Evolutionary conservation across 768 basidiomycete genomes (phyloP).

Genomic region (Tremella yokohamensis): DNA sequence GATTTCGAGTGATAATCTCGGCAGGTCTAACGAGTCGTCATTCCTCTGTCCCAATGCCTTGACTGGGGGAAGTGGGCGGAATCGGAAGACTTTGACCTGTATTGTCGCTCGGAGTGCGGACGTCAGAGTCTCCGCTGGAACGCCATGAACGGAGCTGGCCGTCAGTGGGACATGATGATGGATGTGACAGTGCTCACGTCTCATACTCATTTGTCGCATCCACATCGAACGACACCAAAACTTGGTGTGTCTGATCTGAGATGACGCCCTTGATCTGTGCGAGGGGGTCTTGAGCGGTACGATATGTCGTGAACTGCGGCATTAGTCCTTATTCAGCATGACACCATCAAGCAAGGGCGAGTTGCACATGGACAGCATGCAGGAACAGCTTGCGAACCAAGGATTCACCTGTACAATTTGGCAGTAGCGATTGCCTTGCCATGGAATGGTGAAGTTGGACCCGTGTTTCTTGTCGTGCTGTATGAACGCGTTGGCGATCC

Average conservation of each 20-base stretch:
- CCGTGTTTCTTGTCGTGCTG: slow-evolving; percentile 29
- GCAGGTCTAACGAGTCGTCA: neutral
- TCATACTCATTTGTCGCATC: slow-evolving; percentile 32
- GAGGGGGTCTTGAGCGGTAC: slow-evolving; percentile 17
- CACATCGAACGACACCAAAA: slow-evolving; percentile 31
- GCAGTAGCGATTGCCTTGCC: slow-evolving; percentile 10
- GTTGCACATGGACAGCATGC: no score
- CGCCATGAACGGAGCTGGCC: slow-evolving; percentile 11
- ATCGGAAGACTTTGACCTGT: slow-evolving; percentile 18
- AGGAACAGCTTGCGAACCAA: neutral
- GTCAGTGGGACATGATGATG: neutral
- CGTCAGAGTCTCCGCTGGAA: slow-evolving; percentile 25
- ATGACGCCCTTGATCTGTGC: slow-evolving; percentile 25
- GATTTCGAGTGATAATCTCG: slow-evolving; percentile 16
- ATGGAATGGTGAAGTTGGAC: slow-evolving; percentile 16
- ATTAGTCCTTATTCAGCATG: neutral
- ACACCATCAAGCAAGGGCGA: neutral
- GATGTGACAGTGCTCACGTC: slow-evolving; percentile 17
- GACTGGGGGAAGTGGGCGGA: slow-evolving; percentile 10
- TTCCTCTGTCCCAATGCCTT: neutral
- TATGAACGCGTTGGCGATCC: slow-evolving; percentile 27
- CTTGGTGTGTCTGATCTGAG: slow-evolving; percentile 25
- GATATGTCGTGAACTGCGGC: slow-evolving; percentile 30
- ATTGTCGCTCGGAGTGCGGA: slow-evolving; percentile 32
- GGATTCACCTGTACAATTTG: slow-evolving; percentile 26